Percentiles rank a stretch among this genome's conserved stretches.
Evolutionary conservation across 2,329 filamentous ascomycete species (phyloP).

Genomic region (Didymella arachidicola): DNA sequence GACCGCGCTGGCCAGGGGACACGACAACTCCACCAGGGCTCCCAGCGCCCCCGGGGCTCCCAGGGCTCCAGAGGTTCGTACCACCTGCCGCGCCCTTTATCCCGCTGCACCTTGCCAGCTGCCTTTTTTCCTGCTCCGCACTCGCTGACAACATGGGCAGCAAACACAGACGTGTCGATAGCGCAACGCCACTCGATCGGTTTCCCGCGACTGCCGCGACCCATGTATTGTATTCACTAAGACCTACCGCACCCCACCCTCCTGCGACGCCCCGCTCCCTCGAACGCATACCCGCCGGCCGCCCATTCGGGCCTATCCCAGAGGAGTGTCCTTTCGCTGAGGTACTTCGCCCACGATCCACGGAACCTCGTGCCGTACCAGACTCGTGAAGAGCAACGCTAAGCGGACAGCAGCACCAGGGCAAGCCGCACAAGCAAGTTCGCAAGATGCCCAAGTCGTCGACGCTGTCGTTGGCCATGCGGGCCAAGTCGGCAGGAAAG

Average conservation of each 20-base stretch:
- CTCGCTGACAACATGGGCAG: slow-evolving; percentile 46
- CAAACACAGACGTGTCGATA: slow-evolving; percentile 33
- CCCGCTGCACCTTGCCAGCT: slow-evolving; percentile 25
- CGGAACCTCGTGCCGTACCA: slow-evolving; percentile 5
- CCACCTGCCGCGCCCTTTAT: slow-evolving; percentile 39
- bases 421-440: slow-evolving; percentile 38
- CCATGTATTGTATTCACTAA: slow-evolving; percentile 41
- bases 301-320: slow-evolving; percentile 20
- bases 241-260: slow-evolving; percentile 22
- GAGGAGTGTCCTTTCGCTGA: slow-evolving; percentile 31
- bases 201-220: slow-evolving; percentile 26
- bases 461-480: slow-evolving; percentile 49
- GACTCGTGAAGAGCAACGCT: slow-evolving; percentile 24
- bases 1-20: slow-evolving; percentile 38
- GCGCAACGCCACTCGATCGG: slow-evolving; percentile 25
- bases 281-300: slow-evolving; percentile 25
- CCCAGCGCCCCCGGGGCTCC: slow-evolving; percentile 33
- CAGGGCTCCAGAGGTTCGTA: slow-evolving; percentile 44
- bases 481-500: slow-evolving; percentile 39
- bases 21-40: slow-evolving; percentile 34
- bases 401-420: slow-evolving; percentile 36
- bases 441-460: slow-evolving; percentile 52
- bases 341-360: slow-evolving; percentile 35
- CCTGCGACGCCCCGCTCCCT: slow-evolving; percentile 29
- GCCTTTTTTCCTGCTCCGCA: slow-evolving; percentile 18